Evolutionary conservation across 768 basidiomycete genomes (phyloP).

Genomic region (Boletales sp.): DNA sequence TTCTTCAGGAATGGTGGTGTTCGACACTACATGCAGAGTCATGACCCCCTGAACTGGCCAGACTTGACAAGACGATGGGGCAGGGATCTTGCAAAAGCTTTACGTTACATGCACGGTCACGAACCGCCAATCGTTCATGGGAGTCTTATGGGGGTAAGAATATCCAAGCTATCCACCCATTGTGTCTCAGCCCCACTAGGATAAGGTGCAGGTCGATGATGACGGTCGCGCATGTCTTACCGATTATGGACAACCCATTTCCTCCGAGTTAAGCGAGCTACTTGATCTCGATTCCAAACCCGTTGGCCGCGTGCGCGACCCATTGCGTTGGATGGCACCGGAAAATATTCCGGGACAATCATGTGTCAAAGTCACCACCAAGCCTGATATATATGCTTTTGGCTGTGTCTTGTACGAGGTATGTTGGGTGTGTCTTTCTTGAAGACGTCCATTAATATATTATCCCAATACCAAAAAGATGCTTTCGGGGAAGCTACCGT

Average conservation of each 20-base stretch:
- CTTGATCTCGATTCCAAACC: slow-evolving; percentile 17
- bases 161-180: neutral
- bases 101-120: slow-evolving; percentile 22
- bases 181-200: slow-evolving; percentile 11
- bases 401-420: slow-evolving; percentile 31
- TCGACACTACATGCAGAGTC: slow-evolving; percentile 1
- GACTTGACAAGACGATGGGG: slow-evolving; percentile 6
- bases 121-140: slow-evolving; percentile 36
- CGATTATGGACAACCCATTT: slow-evolving; percentile 27
- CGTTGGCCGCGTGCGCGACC: slow-evolving; percentile 12
- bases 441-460: neutral
- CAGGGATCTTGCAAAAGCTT: slow-evolving; percentile 17
- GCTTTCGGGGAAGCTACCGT: slow-evolving; percentile 14
- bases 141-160: slow-evolving; percentile 36
- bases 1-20: slow-evolving; percentile 23
- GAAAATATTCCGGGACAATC: slow-evolving; percentile 14
- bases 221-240: slow-evolving; percentile 12
- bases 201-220: slow-evolving; percentile 22
- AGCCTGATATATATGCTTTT: slow-evolving; percentile 25
- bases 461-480: slow-evolving; percentile 10
- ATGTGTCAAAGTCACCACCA: slow-evolving; percentile 4
- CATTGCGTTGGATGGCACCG: slow-evolving; percentile 27
- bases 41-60: neutral
- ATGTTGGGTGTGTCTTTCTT: neutral
- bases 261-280: slow-evolving; percentile 19